Base-by-base conservation (phyloP, 352 stramenopile species). In the Globisporangium viniferum region DNA sequence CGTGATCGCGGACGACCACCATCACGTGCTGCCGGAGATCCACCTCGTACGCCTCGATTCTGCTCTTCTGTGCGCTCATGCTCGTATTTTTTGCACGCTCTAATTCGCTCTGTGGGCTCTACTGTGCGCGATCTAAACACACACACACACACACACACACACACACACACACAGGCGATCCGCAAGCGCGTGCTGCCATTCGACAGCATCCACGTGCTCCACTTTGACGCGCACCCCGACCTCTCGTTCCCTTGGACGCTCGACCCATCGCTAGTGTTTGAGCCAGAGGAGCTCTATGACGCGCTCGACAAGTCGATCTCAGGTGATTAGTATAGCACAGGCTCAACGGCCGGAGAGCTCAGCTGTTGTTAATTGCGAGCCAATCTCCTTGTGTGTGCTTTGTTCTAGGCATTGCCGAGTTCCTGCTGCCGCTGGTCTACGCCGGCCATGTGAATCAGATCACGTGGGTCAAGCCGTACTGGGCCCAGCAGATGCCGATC, bases 141-240 rank as follows among this genome's bases (percentile, higher is more conserved):
- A 41, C 35, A 44, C 39, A 46, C 39, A 36, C 31, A 4, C 31
- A 33, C 18, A 2, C 56, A 33, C 1, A 0, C 63, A 95, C 36
- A 33, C 31, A 4, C 31, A 33, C 18, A 2, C 56, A 33, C 1
- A 0, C 63, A 95, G 79, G 86, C 89, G 36, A 93, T 97, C 39
- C 84, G 90, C 12, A 78, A 77, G 46, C 85, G 84, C 27, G 59
- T 41, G 2, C 71, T 97, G 61, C 85, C 90, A 1, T 94, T 95
- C 70, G 56, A 68, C 3, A 68, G 69, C 53, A 73, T 94, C 18
- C 80, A 89, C 22, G 74, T 96, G 57, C 63, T 97, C 27, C 90
- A 97, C 59, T 81, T 93, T 8, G 90, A 97, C 64, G 89, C 90
- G 2, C 90, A 97, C 57, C 88, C 90, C 0, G 90, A 97, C 62